phyloP scores from a whole-genome alignment of 2,329 filamentous ascomycete species.

The Apiospora aurea region DNA sequence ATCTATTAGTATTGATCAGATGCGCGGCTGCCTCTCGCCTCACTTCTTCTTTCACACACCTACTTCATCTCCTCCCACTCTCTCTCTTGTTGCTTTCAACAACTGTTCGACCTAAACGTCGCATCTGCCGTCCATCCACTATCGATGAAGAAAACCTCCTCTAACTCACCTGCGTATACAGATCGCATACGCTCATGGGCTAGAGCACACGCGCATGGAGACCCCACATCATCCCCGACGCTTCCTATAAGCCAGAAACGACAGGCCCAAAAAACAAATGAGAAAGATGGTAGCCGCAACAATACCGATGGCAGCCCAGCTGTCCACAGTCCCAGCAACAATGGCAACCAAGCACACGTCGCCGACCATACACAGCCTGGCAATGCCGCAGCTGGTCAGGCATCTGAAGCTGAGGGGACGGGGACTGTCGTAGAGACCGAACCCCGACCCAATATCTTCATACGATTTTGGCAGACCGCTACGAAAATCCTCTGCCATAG shows the following conservation, averaged over 20 bases:
- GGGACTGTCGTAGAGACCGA: constrained; percentile 59
- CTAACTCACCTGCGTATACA: constrained; percentile 58
- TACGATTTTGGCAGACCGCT: constrained; percentile 56
- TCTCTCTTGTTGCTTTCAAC: not conserved
- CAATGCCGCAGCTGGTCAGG: constrained; percentile 45
- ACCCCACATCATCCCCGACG: constrained; percentile 46
- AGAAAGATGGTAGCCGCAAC: constrained; percentile 33
- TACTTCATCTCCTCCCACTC: not conserved
- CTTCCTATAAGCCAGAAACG: constrained; percentile 47
- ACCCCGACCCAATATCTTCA: constrained; percentile 38
- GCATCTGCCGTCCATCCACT: constrained; percentile 42
- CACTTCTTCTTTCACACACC: not conserved
- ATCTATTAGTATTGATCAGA: constrained; percentile 21
- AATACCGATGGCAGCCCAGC: constrained; percentile 32
- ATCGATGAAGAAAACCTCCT: constrained; percentile 69
- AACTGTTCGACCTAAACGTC: constrained; percentile 38
- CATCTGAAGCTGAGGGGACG: constrained; percentile 59
- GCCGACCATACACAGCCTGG: constrained; percentile 40
- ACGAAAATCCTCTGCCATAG: constrained; percentile 72
- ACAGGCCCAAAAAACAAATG: constrained; percentile 30
- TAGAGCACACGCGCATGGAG: constrained; percentile 62
- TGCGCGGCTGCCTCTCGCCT: constrained; percentile 5
- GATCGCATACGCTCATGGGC: constrained; percentile 64
- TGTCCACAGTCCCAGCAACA: constrained; percentile 34
- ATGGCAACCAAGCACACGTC: constrained; percentile 34